Evolutionary conservation across 2,329 filamentous ascomycete species (phyloP), one percentile per base, ranked within the genome.

Genomic region (Tolypocladium ovalisporum): DNA sequence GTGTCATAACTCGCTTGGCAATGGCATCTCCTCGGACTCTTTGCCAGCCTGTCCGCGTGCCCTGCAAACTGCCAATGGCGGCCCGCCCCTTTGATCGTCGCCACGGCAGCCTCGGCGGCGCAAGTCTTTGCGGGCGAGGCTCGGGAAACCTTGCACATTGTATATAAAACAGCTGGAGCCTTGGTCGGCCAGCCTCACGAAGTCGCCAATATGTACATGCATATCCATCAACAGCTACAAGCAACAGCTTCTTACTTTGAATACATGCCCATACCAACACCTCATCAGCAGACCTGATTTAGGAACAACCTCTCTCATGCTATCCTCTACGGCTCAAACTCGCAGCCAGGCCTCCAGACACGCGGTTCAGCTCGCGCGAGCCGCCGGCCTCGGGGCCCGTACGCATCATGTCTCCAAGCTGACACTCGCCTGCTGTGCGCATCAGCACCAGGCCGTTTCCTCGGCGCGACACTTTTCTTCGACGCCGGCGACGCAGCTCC

Each of bases 391-490:
- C 32, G 57, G 55, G 29, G 54, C 47, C 52, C 56, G 55, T n/a
- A 56, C 29, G n/a, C 55, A 37, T 27, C 51, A 53, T 55, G 57
- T 55, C 52, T 52, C 57, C 7, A 59, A 56, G 15, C 53, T 60
- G 51, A 60, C 61, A 49, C 58, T 64, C 13, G 51, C 58, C n/a
- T 62, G 54, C 40, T 59, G 56, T 13, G 56, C 57, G 6, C 36
- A 29, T n/a, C 58, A 56, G 22, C 40, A 52, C 8, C 58, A 53
- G 5, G 24, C 15, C 1, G 34, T 49, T n/a, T 36, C 54, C n/a
- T 56, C 57, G 49, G 37, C 67, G 29, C 70, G 73, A 54, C 60
- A 64, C 58, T 83, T 84, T 68, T 82, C 81, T 2, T 79, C 78
- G 4, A 81, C 80, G 1, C 70, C 72, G 0, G 62, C 64, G 34